Conservation (phyloP, 345 rosid species). For the Dovyalis caffra region DNA sequence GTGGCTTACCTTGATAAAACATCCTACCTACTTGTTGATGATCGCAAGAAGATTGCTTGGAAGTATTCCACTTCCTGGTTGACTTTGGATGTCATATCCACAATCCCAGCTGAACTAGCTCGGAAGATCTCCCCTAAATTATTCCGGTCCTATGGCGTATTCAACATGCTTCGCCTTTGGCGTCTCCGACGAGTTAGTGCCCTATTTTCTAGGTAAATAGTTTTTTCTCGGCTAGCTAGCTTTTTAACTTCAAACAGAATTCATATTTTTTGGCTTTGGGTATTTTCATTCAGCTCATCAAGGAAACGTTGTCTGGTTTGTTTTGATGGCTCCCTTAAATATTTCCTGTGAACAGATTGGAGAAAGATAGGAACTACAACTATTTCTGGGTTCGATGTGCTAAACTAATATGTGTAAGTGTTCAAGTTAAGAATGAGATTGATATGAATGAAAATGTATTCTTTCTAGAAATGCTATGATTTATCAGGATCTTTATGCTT, state of each 20-base stretch:
- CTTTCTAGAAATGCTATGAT: not conserved
- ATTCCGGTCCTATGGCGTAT: slow-evolving; percentile 55
- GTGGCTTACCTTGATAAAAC: slow-evolving; percentile 74
- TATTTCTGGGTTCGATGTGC: slow-evolving; percentile 96
- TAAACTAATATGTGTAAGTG: slow-evolving; percentile 83
- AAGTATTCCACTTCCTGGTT: slow-evolving; percentile 81
- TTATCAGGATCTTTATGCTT: slow-evolving; percentile 13
- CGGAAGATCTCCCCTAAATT: slow-evolving; percentile 52
- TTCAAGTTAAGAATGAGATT: not conserved
- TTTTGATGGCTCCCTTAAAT: not conserved
- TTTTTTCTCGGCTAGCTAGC: not conserved
- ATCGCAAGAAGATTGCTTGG: slow-evolving; percentile 65
- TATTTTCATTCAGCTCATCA: not conserved
- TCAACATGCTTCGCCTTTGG: slow-evolving; percentile 97
- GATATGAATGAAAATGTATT: not conserved
- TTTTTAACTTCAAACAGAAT: not conserved
- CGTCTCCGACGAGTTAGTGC: slow-evolving; percentile 96
- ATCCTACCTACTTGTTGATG: slow-evolving; percentile 70
- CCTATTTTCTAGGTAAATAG: slow-evolving; percentile 68
- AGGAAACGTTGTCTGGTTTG: not conserved
- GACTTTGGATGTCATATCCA: slow-evolving; percentile 68
- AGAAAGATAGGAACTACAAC: slow-evolving; percentile 87
- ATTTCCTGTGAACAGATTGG: slow-evolving; percentile 53
- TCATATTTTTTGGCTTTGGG: not conserved
- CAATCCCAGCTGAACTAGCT: slow-evolving; percentile 74